Evolutionary conservation across 1,284 basidiomycete genomes (phyloP).

Genomic region (Pisolithus thermaeus): DNA sequence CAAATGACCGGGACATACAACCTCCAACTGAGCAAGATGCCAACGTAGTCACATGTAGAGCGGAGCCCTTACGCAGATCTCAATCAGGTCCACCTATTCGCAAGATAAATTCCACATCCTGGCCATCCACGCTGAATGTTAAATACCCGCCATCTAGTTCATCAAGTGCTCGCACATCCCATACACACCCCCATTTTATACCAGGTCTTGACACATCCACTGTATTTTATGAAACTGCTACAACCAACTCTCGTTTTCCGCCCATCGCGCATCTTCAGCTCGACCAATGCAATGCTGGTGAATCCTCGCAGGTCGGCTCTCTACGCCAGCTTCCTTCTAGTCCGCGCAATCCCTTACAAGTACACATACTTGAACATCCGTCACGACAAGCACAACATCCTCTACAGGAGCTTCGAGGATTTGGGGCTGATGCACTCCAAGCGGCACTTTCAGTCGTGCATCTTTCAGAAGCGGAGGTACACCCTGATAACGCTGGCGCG

Average conservation of each 20-base stretch:
- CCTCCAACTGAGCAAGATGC: conserved; percentile 18
- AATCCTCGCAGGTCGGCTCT: conserved; percentile 40
- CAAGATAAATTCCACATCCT: conserved; percentile 30
- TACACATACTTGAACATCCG: conserved; percentile 11
- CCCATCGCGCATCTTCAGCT: conserved; percentile 8
- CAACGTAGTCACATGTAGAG: conserved; percentile 23
- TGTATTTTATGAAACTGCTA: conserved; percentile 56
- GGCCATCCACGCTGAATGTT: conserved; percentile 30
- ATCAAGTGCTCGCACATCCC: conserved; percentile 30
- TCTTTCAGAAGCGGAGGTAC: conserved; percentile 11
- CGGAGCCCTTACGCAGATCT: conserved; percentile 36
- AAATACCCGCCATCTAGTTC: conserved; percentile 38
- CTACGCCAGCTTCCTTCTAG: conserved; percentile 34
- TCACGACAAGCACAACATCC: conserved; percentile 4
- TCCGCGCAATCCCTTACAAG: conserved; percentile 18
- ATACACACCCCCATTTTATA: conserved; percentile 25
- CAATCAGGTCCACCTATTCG: conserved; percentile 35
- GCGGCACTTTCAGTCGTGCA: conserved; percentile 15
- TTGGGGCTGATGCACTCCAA: conserved; percentile 10
- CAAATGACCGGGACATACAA: conserved; percentile 9
- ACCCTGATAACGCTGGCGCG: conserved; percentile 1
- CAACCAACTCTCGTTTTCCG: conserved; percentile 24
- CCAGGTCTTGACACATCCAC: conserved; percentile 37
- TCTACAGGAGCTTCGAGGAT: background rate
- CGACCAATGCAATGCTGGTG: conserved; percentile 14